phyloP scores from a whole-genome alignment of 1,284 basidiomycete genomes.

The Fistulinella cinereoalba region DNA sequence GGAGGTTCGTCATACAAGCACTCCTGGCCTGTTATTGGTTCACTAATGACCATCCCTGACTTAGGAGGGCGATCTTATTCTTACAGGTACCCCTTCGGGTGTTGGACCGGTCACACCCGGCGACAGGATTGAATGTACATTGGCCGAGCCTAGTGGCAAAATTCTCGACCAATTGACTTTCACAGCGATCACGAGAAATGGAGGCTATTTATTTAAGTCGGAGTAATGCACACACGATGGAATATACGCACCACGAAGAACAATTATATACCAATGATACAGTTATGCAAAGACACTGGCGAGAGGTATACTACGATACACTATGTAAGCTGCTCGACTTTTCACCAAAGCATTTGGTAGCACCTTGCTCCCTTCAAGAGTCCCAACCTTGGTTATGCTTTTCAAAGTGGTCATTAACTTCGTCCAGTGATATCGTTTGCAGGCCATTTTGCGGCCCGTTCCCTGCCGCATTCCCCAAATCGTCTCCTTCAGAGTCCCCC shows the following conservation, averaged over 20 bases:
- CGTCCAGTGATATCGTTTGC: conserved; percentile 30
- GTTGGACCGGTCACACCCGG: conserved; percentile 79
- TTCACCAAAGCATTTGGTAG: too few relatives aligned
- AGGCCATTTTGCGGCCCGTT: conserved; percentile 18
- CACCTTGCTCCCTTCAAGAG: conserved; percentile 9
- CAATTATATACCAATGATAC: conserved; percentile 18
- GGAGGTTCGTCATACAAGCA: conserved; percentile 55
- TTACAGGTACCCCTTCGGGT: conserved; percentile 90
- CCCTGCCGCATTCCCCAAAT: conserved; percentile 22
- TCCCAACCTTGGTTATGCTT: conserved; percentile 17
- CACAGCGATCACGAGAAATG: conserved; percentile 61
- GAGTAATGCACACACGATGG: conserved; percentile 12
- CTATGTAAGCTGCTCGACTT: not conserved
- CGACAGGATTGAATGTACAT: conserved; percentile 75
- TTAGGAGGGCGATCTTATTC: conserved; percentile 84
- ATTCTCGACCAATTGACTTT: conserved; percentile 66
- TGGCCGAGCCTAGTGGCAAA: conserved; percentile 62
- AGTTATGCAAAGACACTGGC: conserved; percentile 7
- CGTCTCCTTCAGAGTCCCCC: conserved; percentile 33
- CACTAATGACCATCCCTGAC: not conserved
- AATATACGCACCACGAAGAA: not conserved
- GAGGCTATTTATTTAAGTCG: conserved; percentile 62
- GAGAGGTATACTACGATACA: conserved; percentile 20
- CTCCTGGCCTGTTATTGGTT: not conserved
- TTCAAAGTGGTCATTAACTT: conserved; percentile 25